Evolutionary conservation across 2,329 filamentous ascomycete species (phyloP).

Genomic region (Emmonsia crescens): DNA sequence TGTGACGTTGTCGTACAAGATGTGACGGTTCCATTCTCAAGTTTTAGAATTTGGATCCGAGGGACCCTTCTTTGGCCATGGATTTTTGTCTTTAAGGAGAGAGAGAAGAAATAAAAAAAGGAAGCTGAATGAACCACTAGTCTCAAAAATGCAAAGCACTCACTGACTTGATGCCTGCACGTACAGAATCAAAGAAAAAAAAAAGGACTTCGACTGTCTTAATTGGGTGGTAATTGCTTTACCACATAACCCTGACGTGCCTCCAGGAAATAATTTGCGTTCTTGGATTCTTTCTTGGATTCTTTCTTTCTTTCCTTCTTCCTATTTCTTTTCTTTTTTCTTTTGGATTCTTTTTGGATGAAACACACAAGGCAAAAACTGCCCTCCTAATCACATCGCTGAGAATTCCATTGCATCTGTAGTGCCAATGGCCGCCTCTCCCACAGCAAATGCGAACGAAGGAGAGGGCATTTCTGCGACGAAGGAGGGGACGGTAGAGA

Average conservation of each 20-base stretch:
- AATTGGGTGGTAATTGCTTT: not conserved
- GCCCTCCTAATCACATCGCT: not conserved
- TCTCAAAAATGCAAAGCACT: not conserved
- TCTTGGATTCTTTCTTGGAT: not conserved
- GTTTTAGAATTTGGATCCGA: not conserved
- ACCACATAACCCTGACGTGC: not conserved
- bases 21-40: not conserved
- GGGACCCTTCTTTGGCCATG: not conserved
- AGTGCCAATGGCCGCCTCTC: not conserved
- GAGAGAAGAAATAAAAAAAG: not conserved
- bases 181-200: not conserved
- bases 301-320: not conserved
- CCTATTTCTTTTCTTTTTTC: not conserved
- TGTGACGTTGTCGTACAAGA: not conserved
- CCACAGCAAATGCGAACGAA: not conserved
- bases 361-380: not conserved
- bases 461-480: not conserved
- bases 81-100: not conserved
- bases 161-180: not conserved
- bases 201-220: not conserved
- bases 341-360: not conserved
- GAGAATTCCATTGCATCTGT: not conserved
- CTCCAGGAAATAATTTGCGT: too few species aligned
- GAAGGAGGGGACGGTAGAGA: not conserved
- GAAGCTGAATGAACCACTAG: not conserved